Evolutionary conservation across 164 flowering plant genomes (phyloP).

Genomic region (Akebia trifoliata): DNA sequence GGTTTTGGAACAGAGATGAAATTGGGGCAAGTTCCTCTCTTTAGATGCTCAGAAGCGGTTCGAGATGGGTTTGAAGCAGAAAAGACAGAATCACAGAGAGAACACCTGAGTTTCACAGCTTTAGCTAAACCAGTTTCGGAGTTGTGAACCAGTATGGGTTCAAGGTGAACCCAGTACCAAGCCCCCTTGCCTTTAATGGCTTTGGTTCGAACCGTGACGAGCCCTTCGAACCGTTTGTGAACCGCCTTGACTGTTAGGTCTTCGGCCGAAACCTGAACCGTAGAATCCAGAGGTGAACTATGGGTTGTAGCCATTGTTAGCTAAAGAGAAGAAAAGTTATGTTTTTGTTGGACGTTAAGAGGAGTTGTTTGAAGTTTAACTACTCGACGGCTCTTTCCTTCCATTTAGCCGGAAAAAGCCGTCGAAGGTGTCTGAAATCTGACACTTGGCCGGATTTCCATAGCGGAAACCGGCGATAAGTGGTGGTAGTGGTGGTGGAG

Average conservation of each 20-base stretch:
- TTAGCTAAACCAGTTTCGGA: slow-evolving; percentile 67
- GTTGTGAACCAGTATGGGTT: slow-evolving; percentile 69
- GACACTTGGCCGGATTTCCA: slow-evolving; percentile 34
- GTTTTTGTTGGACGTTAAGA: too few species aligned
- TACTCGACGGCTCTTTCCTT: slow-evolving; percentile 16
- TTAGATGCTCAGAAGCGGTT: slow-evolving; percentile 94
- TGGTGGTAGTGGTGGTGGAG: background rate
- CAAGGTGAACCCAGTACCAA: slow-evolving; percentile 96
- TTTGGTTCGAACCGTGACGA: slow-evolving; percentile 65
- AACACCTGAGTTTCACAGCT: slow-evolving; percentile 88
- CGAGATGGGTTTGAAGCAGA: slow-evolving; percentile 96
- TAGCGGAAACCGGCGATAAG: slow-evolving; percentile 31
- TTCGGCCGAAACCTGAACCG: slow-evolving; percentile 31
- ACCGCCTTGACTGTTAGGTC: slow-evolving; percentile 60
- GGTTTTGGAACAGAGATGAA: slow-evolving; percentile 57
- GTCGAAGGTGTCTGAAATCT: slow-evolving; percentile 24
- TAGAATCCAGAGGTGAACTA: too few species aligned
- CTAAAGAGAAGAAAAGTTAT: too few species aligned
- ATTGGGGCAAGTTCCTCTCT: slow-evolving; percentile 89
- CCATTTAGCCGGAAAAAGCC: slow-evolving; percentile 35
- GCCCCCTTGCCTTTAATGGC: slow-evolving; percentile 94
- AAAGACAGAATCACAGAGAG: slow-evolving; percentile 76
- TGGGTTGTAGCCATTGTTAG: slow-evolving; percentile 38
- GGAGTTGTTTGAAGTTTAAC: background rate
- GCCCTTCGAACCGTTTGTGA: slow-evolving; percentile 76